Conservation (phyloP, 768 basidiomycete genomes). For the Russula sp. region DNA sequence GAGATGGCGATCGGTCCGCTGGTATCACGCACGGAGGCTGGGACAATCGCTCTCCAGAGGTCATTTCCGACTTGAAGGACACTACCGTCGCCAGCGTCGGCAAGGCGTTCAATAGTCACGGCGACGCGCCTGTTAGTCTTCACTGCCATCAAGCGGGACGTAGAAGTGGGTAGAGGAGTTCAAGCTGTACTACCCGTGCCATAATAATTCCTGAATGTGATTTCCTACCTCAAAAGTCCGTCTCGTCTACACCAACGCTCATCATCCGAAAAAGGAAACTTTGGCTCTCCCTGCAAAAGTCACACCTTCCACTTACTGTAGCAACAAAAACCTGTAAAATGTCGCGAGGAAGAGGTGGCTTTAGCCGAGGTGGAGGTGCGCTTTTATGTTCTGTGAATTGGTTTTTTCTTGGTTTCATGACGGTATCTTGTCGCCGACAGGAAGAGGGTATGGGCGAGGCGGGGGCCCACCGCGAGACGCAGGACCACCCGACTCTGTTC, state of each 20-base stretch:
- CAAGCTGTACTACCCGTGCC: not conserved
- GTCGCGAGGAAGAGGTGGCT: slow-evolving; percentile 43
- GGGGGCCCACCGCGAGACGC: slow-evolving; percentile 57
- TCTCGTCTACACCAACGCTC: not conserved
- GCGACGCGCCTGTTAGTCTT: not conserved
- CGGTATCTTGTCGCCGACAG: slow-evolving; percentile 28
- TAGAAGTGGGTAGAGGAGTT: not conserved
- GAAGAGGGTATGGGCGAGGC: slow-evolving; percentile 61
- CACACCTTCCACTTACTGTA: not conserved
- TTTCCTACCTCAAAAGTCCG: slow-evolving; percentile 2
- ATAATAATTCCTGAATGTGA: not conserved
- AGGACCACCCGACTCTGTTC: slow-evolving; percentile 75
- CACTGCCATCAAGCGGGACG: not conserved
- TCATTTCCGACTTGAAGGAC: slow-evolving; percentile 9
- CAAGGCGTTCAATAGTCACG: not conserved
- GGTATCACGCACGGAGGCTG: not conserved
- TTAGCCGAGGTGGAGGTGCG: slow-evolving; percentile 46
- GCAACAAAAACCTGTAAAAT: slow-evolving; percentile 29
- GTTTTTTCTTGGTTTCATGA: not conserved
- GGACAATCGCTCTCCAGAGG: slow-evolving; percentile 13
- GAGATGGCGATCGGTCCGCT: slow-evolving; percentile 10
- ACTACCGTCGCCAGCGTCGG: not conserved
- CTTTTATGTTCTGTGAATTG: not conserved
- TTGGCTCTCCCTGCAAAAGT: not conserved
- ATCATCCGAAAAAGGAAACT: slow-evolving; percentile 10